These are phyloP conservation scores for Neltuma alba DNA, from an alignment of 306 rosid genomes.

Conservation along the genomic window DNA sequence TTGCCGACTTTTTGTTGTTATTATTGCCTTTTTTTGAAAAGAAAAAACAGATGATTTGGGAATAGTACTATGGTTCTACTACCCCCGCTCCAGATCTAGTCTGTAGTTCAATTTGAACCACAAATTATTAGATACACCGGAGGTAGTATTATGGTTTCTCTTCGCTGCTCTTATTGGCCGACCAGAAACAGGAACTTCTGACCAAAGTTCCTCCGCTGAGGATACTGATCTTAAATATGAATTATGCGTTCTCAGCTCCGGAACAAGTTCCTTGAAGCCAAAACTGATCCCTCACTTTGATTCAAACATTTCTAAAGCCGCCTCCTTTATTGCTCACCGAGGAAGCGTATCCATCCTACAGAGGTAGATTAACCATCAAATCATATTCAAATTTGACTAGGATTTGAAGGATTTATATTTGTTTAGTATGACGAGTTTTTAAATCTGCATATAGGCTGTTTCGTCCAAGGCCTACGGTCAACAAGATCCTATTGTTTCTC, in stretches of 20 bases:
- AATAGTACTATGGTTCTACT: not conserved
- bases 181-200: not conserved
- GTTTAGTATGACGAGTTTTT: not conserved
- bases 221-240: not conserved
- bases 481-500: constrained; percentile 56
- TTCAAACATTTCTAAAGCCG: constrained; percentile 57
- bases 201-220: not conserved
- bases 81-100: too few relatives aligned
- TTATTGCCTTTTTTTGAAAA: not conserved
- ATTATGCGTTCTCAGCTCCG: constrained; percentile 49
- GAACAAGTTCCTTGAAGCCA: constrained; percentile 61
- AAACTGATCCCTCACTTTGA: constrained; percentile 72
- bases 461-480: constrained; percentile 55
- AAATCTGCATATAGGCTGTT: constrained; percentile 43
- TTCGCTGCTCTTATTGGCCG: not conserved
- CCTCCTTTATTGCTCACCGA: constrained; percentile 52
- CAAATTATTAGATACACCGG: too few relatives aligned
- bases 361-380: constrained; percentile 42
- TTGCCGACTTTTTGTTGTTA: not conserved
- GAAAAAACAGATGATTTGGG: not conserved
- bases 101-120: too few relatives aligned
- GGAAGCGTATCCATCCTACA: constrained; percentile 49
- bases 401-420: not conserved
- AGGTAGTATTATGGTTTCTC: not conserved
- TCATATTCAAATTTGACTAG: not conserved